Evolutionary conservation across 164 flowering plant genomes (phyloP), one percentile per base, ranked within the genome.

Genomic region (Aristolochia contorta): DNA sequence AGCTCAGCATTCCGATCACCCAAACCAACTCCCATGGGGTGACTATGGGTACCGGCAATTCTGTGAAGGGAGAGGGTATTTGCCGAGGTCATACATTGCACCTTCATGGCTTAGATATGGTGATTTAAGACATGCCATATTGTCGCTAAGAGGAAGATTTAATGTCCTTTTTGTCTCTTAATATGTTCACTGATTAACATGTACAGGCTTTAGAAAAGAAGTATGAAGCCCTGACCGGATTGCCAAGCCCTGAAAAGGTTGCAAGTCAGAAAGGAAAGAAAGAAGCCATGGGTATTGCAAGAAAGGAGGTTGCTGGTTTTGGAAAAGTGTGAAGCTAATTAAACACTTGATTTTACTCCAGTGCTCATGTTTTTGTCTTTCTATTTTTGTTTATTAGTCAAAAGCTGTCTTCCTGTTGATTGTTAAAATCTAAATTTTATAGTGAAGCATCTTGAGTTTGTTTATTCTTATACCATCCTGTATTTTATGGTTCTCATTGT

Each of bases 181-280:
- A 15, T 56, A 27, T 30, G 16, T 56, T 30, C 15, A 4, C 22
- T 58, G 45, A 37, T 33, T 58, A 14, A 70, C 27, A 49, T 63
- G 27, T 58, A 46, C 81, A 93, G 98, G 88, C 84, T 32, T 65
- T 93, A 69, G 98, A 93, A 71, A 84, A 80, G 75, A 86, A 84
- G 73, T 87, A 79, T 47, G 97, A 89, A 73, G 77, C 77, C 13
- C 77, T 21, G 66, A 89, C 96, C 62, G 96, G 94, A 57, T 46
- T 72, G 21, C 80, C 86, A 16, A 86, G 89, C 71, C 98, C 98
- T 54, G 98, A 93, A 74, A 84, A 66, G 72, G 65, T 88, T 65
- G 82, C 82, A 51, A 59, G 69, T 33, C 72, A 65, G 46, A 74
- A 71, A 71, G 65, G 70, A 61, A 78, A 41, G 74, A 80, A 67